These are phyloP conservation scores for Oemleria cerasiformis DNA, from an alignment of 306 rosid species.

Conservation along the genomic window DNA sequence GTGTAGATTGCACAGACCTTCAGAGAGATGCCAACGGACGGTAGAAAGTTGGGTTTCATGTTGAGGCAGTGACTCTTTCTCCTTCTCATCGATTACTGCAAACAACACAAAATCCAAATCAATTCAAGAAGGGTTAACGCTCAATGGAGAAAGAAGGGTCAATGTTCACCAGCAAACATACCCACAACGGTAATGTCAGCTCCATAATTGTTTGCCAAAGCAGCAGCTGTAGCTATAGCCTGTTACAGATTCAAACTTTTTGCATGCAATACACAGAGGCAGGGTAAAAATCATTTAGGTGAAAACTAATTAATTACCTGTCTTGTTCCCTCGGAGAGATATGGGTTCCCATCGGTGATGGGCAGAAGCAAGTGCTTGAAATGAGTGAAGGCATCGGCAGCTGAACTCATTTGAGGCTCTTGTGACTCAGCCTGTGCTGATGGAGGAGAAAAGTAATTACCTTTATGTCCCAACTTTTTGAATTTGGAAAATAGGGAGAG, in stretches of 20 bases:
- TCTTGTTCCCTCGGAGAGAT: slow-evolving; percentile 78
- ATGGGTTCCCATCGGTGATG: slow-evolving; percentile 78
- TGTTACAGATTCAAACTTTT: slow-evolving; percentile 22
- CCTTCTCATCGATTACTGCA: slow-evolving; percentile 82
- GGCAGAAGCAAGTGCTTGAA: slow-evolving; percentile 90
- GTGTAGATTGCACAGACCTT: slow-evolving; percentile 49
- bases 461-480: slow-evolving; percentile 29
- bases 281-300: not conserved
- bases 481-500: slow-evolving; percentile 32
- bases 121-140: not conserved
- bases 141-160: slow-evolving; percentile 8
- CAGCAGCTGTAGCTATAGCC: slow-evolving; percentile 78
- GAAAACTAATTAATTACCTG: slow-evolving; percentile 36
- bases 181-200: slow-evolving; percentile 93
- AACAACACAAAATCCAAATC: slow-evolving; percentile 30
- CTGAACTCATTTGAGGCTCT: slow-evolving; percentile 53
- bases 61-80: slow-evolving; percentile 77
- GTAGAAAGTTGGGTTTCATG: slow-evolving; percentile 83
- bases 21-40: slow-evolving; percentile 85
- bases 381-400: slow-evolving; percentile 53
- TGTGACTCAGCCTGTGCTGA: slow-evolving; percentile 57
- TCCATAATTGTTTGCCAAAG: slow-evolving; percentile 84
- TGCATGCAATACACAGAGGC: not conserved
- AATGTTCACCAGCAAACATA: slow-evolving; percentile 28
- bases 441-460: slow-evolving; percentile 12